Percentiles rank a stretch among this genome's conserved stretches.
Evolutionary conservation across 305 asterid species (phyloP).

Genomic region (Fraxinus greggii): DNA sequence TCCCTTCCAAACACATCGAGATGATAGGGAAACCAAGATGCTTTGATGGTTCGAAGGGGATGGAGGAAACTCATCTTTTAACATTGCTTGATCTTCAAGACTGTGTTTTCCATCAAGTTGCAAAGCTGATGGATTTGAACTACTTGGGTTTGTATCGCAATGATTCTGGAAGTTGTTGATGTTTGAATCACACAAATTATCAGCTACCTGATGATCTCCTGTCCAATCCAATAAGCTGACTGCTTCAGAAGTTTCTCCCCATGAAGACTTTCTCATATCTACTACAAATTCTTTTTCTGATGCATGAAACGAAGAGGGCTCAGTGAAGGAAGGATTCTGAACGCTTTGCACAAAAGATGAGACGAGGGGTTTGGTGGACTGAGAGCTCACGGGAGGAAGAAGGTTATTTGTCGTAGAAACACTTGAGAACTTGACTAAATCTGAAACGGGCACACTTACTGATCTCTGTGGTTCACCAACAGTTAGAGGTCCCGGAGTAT

Average conservation of each 20-base stretch:
- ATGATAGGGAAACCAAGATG: constrained; percentile 85
- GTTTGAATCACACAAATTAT: constrained; percentile 31
- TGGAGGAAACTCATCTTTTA: constrained; percentile 74
- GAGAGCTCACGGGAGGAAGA: constrained; percentile 36
- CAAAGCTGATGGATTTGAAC: constrained; percentile 32
- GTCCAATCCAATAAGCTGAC: constrained; percentile 20
- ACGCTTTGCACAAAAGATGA: constrained; percentile 36
- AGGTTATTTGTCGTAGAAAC: constrained; percentile 26
- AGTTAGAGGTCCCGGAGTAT: constrained; percentile 41
- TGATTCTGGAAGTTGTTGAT: constrained; percentile 34
- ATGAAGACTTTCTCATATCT: constrained; percentile 31
- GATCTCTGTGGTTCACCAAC: constrained; percentile 54
- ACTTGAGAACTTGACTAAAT: constrained; percentile 37
- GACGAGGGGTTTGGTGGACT: constrained; percentile 33
- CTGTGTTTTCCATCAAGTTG: constrained; percentile 43
- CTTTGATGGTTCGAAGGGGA: constrained; percentile 90
- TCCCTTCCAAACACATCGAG: constrained; percentile 93
- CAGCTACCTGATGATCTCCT: constrained; percentile 28
- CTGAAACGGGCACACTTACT: constrained; percentile 52
- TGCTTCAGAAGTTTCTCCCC: constrained; percentile 34
- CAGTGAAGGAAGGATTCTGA: constrained; percentile 34
- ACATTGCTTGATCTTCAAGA: constrained; percentile 43
- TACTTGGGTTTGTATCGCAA: constrained; percentile 31
- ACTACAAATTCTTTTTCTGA: constrained; percentile 31
- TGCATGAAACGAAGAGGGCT: constrained; percentile 31